Evolutionary conservation across 2,329 filamentous ascomycete species (phyloP).

Genomic region (Cercospora zeina): DNA sequence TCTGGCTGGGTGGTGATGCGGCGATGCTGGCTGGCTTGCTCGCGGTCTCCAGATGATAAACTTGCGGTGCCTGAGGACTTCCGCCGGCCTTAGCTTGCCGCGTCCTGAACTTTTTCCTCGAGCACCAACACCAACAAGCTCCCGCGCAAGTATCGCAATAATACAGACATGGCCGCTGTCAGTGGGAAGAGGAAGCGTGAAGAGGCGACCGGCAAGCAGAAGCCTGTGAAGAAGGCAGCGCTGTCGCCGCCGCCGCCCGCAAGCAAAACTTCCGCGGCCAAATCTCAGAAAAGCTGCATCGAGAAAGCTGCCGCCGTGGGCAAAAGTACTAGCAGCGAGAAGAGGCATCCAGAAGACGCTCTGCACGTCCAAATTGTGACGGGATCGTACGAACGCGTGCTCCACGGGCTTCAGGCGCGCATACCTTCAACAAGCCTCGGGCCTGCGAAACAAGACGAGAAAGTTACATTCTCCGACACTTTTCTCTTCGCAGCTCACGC

Average conservation of each 20-base stretch:
- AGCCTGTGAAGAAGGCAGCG: constrained; percentile 17
- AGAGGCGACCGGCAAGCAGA: constrained; percentile 17
- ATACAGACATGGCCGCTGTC: constrained; percentile 1
- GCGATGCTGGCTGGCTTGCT: neutral
- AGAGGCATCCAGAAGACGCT: constrained; percentile 14
- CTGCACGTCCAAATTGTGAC: constrained; percentile 83
- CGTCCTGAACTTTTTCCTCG: constrained; percentile 5
- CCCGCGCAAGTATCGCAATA: neutral
- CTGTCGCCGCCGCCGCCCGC: neutral
- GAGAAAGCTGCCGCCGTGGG: constrained; percentile 6
- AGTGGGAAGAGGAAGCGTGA: constrained; percentile 18
- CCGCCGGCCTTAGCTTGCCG: constrained; percentile 4
- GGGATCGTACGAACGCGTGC: constrained; percentile 88
- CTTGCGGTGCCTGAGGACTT: neutral
- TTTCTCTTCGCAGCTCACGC: constrained; percentile 95
- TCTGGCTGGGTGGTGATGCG: constrained; percentile 9
- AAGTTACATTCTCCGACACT: constrained; percentile 76
- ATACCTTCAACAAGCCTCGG: constrained; percentile 48
- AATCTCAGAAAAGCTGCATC: constrained; percentile 11
- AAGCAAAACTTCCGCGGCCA: constrained; percentile 10
- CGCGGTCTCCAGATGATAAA: neutral
- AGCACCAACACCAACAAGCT: neutral
- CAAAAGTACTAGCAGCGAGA: neutral
- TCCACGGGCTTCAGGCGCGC: constrained; percentile 85
- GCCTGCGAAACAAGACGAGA: constrained; percentile 24